These are phyloP conservation scores for Suhomyces sp. DNA, from an alignment of 805 yeast genomes.

Conservation along the genomic window DNA sequence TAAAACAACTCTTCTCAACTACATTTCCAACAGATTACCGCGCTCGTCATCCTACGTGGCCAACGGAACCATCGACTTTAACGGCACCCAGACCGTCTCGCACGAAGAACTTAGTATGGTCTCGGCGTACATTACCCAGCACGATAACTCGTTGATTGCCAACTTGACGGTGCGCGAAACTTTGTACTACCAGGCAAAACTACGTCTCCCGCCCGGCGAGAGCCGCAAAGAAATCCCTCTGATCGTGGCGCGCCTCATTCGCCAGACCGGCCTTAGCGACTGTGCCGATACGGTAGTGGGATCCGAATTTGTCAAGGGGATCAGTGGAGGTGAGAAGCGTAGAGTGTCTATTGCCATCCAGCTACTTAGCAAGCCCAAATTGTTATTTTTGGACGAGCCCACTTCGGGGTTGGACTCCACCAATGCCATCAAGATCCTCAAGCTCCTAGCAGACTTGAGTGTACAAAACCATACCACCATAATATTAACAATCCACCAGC, in stretches of 20 bases:
- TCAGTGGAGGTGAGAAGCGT: slow-evolving; percentile 62
- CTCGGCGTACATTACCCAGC: slow-evolving; percentile 80
- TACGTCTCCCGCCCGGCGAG: slow-evolving; percentile 56
- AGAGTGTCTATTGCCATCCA: slow-evolving; percentile 82
- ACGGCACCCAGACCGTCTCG: slow-evolving; percentile 23
- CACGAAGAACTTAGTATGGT: slow-evolving; percentile 24
- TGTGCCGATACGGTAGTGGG: slow-evolving; percentile 69
- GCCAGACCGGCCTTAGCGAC: slow-evolving; percentile 65
- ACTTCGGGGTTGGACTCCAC: slow-evolving; percentile 85
- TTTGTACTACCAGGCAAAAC: slow-evolving; percentile 62
- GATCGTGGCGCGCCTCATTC: slow-evolving; percentile 55
- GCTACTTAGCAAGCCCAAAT: slow-evolving; percentile 65
- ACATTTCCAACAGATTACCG: slow-evolving; percentile 56
- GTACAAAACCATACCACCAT: slow-evolving; percentile 62
- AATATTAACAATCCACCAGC: slow-evolving; percentile 78
- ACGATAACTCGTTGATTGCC: slow-evolving; percentile 69
- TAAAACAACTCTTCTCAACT: slow-evolving; percentile 64
- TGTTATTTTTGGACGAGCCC: slow-evolving; percentile 80
- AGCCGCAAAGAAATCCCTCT: slow-evolving; percentile 40
- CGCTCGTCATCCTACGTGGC: slow-evolving; percentile 18
- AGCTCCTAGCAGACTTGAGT: slow-evolving; percentile 57
- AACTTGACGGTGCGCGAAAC: slow-evolving; percentile 78
- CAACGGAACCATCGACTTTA: slow-evolving; percentile 27
- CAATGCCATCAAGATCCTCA: slow-evolving; percentile 67
- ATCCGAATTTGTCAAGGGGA: slow-evolving; percentile 36